Base-by-base conservation (phyloP, 179 eudicot species). In the Vitellaria paradoxa region DNA sequence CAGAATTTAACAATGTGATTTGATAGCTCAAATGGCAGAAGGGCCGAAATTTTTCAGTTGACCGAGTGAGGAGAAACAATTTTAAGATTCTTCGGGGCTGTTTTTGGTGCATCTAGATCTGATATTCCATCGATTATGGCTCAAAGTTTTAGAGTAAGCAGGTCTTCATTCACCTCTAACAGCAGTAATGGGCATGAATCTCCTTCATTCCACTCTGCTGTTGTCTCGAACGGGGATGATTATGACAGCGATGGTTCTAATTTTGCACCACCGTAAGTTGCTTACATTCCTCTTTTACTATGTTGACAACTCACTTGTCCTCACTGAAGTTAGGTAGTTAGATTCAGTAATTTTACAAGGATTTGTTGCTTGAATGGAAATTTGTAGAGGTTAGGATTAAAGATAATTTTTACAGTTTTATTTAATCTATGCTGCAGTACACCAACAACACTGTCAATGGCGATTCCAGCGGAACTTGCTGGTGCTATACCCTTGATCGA, bases 171-270 rank as follows among this genome's bases (percentile, higher is more conserved):
- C 71, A 85, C 92, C 72, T 30, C 37, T 30, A 30, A 2, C 37
- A 87, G 91, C 59, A 83, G 87, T 74, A 92, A 89, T 87, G 96
- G 96, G 70, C 79, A 84, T 73, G 97, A 89, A 52, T 86, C 94
- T 75, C 91, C 90, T 74, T 89, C 96, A 17, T 87, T 82, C 73
- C 74, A 80, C 81, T 91, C 97, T 13, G 82, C 86, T 74, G 84
- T 85, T 49, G 73, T 81, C 70, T 85, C 92, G 53, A 89, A 91
- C 66, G 97, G 89, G 20, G 99, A 96, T 70, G 98, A 91, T 80
- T 96, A 96, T 73, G 99, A 96, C 65, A 93, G 98, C 78, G 99
- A 96, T 86, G 94, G 99, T 72, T 89, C 96, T n/a, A 91, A 84
- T 86, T 96, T 93, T 30, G 98, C 96, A 45, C 99, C 98, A 30